A percentile compares a stretch with the other conserved stretches of the same genome.
phyloP scores from a whole-genome alignment of 768 basidiomycete genomes.

The Paxillus ammoniavirescens region DNA sequence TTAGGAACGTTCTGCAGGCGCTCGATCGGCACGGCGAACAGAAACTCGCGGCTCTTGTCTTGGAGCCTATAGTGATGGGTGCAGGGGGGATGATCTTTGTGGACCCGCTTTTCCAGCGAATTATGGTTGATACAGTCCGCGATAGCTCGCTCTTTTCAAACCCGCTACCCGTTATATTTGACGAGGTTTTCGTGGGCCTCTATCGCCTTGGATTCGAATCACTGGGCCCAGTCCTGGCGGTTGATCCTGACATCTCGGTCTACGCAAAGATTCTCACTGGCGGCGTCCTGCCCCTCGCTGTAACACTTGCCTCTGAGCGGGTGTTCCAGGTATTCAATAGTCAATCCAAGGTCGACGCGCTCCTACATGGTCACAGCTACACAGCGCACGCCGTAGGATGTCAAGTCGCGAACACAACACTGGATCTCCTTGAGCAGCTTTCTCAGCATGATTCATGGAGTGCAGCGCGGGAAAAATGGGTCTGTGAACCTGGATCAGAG shows the following conservation, averaged over 20 bases:
- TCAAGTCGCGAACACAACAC: constrained; percentile 81
- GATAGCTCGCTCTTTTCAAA: constrained; percentile 33
- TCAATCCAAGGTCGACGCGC: constrained; percentile 74
- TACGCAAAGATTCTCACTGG: constrained; percentile 94
- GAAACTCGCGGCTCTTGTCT: constrained; percentile 69
- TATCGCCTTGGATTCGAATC: constrained; percentile 79
- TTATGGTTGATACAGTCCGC: constrained; percentile 81
- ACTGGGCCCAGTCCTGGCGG: constrained; percentile 62
- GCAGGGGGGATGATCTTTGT: constrained; percentile 98
- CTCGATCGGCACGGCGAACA: constrained; percentile 40
- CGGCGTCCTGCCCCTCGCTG: constrained; percentile 82
- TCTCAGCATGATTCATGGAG: constrained; percentile 54
- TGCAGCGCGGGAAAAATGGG: constrained; percentile 61
- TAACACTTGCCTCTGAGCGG: constrained; percentile 76
- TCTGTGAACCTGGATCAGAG: constrained; percentile 6
- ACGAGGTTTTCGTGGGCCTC: constrained; percentile 95
- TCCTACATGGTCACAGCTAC: constrained; percentile 95
- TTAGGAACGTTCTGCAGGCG: constrained; percentile 48
- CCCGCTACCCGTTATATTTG: constrained; percentile 88
- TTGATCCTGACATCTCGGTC: constrained; percentile 83
- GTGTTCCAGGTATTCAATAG: constrained; percentile 82
- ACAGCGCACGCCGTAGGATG: constrained; percentile 94
- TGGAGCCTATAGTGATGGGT: constrained; percentile 93
- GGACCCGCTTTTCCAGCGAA: constrained; percentile 92
- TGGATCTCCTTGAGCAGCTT: constrained; percentile 60